Evolutionary conservation across 106 monocot genomes (phyloP).

Genomic region (Dendrobium nobile): DNA sequence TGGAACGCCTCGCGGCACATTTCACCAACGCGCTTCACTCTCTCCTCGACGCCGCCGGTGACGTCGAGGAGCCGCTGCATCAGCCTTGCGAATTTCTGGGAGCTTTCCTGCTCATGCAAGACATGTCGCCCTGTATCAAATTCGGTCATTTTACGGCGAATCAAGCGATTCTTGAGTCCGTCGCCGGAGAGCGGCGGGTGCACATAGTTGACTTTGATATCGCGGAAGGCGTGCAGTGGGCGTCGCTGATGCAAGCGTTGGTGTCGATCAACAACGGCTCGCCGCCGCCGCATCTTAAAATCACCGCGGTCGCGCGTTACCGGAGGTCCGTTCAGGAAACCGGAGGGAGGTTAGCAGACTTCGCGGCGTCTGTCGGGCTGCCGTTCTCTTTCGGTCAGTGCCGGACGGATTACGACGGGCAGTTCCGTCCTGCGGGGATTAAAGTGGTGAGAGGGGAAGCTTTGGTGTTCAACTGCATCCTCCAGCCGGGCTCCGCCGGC

Average conservation of each 20-base stretch:
- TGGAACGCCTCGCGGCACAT: slow-evolving; percentile 42
- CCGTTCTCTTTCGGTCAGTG: slow-evolving; percentile 57
- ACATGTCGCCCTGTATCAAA: slow-evolving; percentile 64
- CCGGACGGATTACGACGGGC: slow-evolving; percentile 41
- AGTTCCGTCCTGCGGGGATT: slow-evolving; percentile 31
- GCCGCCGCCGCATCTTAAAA: slow-evolving; percentile 11
- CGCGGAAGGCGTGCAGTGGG: slow-evolving; percentile 52
- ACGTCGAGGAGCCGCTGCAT: not conserved
- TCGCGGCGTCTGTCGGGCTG: slow-evolving; percentile 46
- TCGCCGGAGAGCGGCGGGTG: slow-evolving; percentile 23
- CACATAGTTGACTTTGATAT: slow-evolving; percentile 53
- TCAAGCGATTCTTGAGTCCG: slow-evolving; percentile 58
- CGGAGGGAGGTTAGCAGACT: slow-evolving; percentile 36
- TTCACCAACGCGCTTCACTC: slow-evolving; percentile 40
- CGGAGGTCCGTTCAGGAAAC: slow-evolving; percentile 19
- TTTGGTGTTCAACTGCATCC: slow-evolving; percentile 38
- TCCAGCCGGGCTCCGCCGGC: slow-evolving; percentile 21
- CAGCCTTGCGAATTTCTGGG: slow-evolving; percentile 13
- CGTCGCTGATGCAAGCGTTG: slow-evolving; percentile 52
- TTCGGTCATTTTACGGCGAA: slow-evolving; percentile 69
- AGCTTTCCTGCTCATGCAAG: slow-evolving; percentile 41
- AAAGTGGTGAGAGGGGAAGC: slow-evolving; percentile 40
- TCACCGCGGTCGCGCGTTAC: slow-evolving; percentile 27
- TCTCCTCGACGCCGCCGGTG: slow-evolving; percentile 20
- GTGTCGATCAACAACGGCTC: not conserved